Evolutionary conservation across 257 asterid genomes (phyloP).

Genomic region (Scutellaria galericulata): DNA sequence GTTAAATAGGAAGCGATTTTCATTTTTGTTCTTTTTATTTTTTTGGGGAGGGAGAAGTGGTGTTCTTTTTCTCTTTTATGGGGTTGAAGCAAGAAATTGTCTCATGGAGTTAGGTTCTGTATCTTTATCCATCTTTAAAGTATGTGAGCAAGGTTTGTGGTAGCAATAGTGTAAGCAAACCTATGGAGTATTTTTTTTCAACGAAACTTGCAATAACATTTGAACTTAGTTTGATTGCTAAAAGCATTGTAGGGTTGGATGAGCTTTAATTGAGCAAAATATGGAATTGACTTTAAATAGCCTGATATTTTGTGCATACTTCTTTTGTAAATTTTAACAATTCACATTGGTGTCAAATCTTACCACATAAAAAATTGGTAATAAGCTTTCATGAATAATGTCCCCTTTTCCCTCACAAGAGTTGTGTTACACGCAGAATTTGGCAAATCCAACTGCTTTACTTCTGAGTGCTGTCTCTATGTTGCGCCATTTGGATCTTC

Average conservation of each 20-base stretch:
- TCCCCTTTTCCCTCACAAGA: slow-evolving; percentile 1
- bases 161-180: background rate
- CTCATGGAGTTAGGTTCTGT: background rate
- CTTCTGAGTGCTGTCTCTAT: slow-evolving; percentile 83
- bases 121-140: background rate
- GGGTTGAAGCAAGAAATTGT: background rate
- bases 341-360: too few species aligned
- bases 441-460: slow-evolving; percentile 97
- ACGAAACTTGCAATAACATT: background rate
- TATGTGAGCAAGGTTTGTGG: background rate
- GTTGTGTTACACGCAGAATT: slow-evolving; percentile 52
- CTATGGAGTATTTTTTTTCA: background rate
- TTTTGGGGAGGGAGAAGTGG: background rate
- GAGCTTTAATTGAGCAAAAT: background rate
- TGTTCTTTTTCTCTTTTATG: background rate
- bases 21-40: background rate
- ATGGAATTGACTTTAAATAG: background rate
- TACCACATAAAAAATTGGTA: background rate
- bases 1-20: background rate
- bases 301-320: background rate
- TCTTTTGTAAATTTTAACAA: too few species aligned
- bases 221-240: background rate
- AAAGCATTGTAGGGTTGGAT: background rate
- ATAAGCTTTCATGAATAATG: background rate
- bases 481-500: slow-evolving; percentile 81